These are phyloP conservation scores for Blepharisma japonicum DNA, from an alignment of 73 alveolate species.

Conservation along the genomic window DNA sequence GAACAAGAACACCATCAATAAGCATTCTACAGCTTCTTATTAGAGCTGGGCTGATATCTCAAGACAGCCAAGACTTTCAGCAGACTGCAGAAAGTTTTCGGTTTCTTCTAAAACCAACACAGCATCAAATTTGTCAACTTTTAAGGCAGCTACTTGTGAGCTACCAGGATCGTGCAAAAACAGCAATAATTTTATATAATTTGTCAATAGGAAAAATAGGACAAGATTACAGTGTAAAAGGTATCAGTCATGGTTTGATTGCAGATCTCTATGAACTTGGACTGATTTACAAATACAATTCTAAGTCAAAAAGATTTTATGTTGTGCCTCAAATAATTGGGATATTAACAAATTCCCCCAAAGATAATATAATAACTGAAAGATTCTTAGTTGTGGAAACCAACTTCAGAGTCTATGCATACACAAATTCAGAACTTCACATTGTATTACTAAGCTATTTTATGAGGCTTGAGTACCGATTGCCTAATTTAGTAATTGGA, in stretches of 20 bases:
- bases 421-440: slow-evolving; percentile 41
- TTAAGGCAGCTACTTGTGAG: not conserved
- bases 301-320: slow-evolving; percentile 14
- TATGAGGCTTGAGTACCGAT: slow-evolving; percentile 41
- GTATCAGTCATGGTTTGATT: not conserved
- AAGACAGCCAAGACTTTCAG: not conserved
- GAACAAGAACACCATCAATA: not conserved
- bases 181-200: slow-evolving; percentile 1
- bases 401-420: slow-evolving; percentile 50
- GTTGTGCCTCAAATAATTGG: not conserved
- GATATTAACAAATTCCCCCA: slow-evolving; percentile 8
- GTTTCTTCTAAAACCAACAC: slow-evolving; percentile 1
- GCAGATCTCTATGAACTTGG: not conserved
- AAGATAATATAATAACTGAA: slow-evolving; percentile 11
- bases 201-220: slow-evolving; percentile 18
- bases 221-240: not conserved
- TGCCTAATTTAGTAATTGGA: slow-evolving; percentile 55
- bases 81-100: slow-evolving; percentile 4
- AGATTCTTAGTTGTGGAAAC: slow-evolving; percentile 55
- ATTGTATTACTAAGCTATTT: slow-evolving; percentile 37
- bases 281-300: not conserved
- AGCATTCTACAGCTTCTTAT: not conserved
- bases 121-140: not conserved
- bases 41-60: slow-evolving; percentile 2
- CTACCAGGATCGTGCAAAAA: not conserved